phyloP scores from a whole-genome alignment of 495 filamentous ascomycete genomes.

The Neurospora africana region DNA sequence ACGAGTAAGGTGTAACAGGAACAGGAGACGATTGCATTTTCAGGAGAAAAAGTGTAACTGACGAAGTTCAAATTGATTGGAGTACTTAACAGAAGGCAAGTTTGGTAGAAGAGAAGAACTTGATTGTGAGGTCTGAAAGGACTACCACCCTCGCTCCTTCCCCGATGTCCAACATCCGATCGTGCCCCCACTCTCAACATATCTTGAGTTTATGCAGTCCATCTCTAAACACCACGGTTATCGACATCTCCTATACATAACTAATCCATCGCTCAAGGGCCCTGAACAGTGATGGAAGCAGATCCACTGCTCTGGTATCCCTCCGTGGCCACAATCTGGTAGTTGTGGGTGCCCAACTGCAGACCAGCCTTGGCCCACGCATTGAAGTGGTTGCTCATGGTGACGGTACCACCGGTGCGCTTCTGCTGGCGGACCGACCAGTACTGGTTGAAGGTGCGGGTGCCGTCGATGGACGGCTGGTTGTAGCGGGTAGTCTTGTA shows the following conservation, averaged over 20 bases:
- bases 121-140: not conserved
- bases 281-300: constrained; percentile 37
- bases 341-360: constrained; percentile 43
- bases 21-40: not conserved
- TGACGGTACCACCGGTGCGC: constrained; percentile 36
- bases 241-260: not conserved
- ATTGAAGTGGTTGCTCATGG: constrained; percentile 46
- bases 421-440: constrained; percentile 40
- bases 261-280: not conserved
- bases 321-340: constrained; percentile 50
- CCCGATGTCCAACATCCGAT: not conserved
- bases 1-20: not conserved
- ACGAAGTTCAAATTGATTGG: not conserved
- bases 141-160: not conserved
- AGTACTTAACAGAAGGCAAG: not conserved
- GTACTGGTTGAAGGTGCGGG: constrained; percentile 47
- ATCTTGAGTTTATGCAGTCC: not conserved
- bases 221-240: not conserved
- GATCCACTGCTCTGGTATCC: constrained; percentile 47
- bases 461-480: constrained; percentile 48
- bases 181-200: not conserved
- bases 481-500: constrained; percentile 48
- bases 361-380: constrained; percentile 42
- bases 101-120: not conserved
- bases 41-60: not conserved